Percentiles rank a stretch among this genome's conserved stretches.
Conservation (phyloP, 2,329 filamentous ascomycete genomes). For the Lomentospora prolificans region DNA sequence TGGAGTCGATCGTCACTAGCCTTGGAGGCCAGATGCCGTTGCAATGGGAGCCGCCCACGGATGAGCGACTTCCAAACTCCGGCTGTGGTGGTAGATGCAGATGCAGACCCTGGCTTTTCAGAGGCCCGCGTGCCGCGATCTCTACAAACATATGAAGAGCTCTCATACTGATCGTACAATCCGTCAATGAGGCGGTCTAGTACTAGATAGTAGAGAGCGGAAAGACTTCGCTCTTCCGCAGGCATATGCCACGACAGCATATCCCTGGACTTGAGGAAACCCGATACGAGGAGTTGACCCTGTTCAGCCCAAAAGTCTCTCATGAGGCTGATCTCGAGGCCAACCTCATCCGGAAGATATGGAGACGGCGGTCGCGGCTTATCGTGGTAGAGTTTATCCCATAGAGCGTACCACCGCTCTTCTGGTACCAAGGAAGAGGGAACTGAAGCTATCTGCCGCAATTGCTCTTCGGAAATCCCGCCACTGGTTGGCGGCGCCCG, state of each 20-base stretch:
- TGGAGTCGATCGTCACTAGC: too few species aligned
- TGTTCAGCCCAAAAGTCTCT: not conserved
- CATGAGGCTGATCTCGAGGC: not conserved
- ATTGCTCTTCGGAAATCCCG: constrained; percentile 8
- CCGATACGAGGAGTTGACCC: constrained; percentile 6
- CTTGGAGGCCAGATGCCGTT: too few species aligned
- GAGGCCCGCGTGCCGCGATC: not conserved
- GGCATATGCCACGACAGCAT: constrained; percentile 1
- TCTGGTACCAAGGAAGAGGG: not conserved
- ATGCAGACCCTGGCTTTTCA: not conserved
- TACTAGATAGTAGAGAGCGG: constrained; percentile 3
- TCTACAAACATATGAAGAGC: not conserved
- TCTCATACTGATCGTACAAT: not conserved
- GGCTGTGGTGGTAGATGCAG: not conserved
- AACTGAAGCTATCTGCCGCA: not conserved
- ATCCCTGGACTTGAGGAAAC: not conserved
- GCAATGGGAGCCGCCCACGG: not conserved
- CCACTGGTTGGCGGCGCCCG: not conserved
- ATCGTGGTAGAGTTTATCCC: constrained; percentile 1
- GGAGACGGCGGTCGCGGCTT: not conserved
- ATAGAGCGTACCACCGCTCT: constrained; percentile 5
- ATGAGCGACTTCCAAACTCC: not conserved
- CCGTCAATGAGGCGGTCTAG: not conserved
- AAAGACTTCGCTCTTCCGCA: constrained; percentile 4
- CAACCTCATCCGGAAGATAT: not conserved